Evolutionary conservation across 305 asterid genomes (phyloP), one percentile per base, ranked within the genome.

Genomic region (Solanum hybrid): DNA sequence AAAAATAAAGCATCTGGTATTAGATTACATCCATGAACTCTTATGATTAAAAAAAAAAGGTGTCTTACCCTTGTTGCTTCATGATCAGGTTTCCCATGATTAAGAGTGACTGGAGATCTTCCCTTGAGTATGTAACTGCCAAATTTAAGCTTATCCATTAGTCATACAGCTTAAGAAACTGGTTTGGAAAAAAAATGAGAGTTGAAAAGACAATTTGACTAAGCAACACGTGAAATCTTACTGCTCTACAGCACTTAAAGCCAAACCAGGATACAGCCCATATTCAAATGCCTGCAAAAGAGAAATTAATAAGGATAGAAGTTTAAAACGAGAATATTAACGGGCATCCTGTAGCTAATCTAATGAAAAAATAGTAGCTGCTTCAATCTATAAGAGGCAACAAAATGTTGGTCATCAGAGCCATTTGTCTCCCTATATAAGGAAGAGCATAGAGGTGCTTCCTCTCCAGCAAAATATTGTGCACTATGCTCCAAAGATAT

Each of bases 61-160:
- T 85, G 66, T 89, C 95, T 93, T 93, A 96, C 99, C 88, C 93
- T 93, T 80, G 96, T 96, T 90, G 99, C 95, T 91, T 93, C 95
- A 60, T 97, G 98, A 91, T 97, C 99, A 40, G 99, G 98, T 91
- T 93, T 95, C 87, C 99, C 99, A 93, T 97, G 99, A 93, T 92
- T 95, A 93, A 97, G 92, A 1, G 98, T 97, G 98, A 96, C 95
- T 17, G 98, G 99, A 90, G 97, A 96, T 93, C 93, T 94, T 89
- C 99, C 99, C 92, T 91, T 95, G 96, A 95, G 91, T 91, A 97
- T 66, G 90, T 97, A 97, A 92, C 99, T 97, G 93, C 88, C 86
- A 90, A 91, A 85, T 88, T 56, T 87, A 85, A 22, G 82, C 36
- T 81, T 79, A 87, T 80, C 69, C 56, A 60, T 85, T 46, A 22